These are phyloP conservation scores for Debaryomyces prosopidis DNA, from an alignment of 805 yeast genomes.

Conservation along the genomic window DNA sequence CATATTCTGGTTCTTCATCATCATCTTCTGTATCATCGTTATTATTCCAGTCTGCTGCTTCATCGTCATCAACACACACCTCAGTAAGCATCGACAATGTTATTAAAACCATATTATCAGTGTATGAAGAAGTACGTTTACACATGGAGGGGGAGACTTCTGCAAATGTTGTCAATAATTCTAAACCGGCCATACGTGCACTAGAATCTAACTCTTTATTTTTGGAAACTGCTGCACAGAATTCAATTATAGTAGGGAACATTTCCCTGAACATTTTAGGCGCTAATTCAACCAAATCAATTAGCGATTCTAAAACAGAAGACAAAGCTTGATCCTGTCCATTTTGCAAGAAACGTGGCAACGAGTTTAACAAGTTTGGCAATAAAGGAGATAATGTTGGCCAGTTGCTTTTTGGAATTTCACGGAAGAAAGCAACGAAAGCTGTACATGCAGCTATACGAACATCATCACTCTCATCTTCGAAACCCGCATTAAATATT, in stretches of 20 bases:
- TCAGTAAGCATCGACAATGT: slow-evolving; percentile 88
- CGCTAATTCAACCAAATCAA: slow-evolving; percentile 88
- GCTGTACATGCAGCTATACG: slow-evolving; percentile 91
- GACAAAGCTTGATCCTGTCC: slow-evolving; percentile 83
- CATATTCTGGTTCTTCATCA: slow-evolving; percentile 80
- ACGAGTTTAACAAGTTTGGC: slow-evolving; percentile 80
- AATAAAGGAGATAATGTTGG: slow-evolving; percentile 70
- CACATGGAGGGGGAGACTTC: slow-evolving; percentile 97
- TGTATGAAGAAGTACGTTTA: slow-evolving; percentile 70
- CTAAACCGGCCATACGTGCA: slow-evolving; percentile 85
- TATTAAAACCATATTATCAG: slow-evolving; percentile 67
- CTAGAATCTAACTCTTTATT: slow-evolving; percentile 75
- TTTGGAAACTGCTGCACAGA: slow-evolving; percentile 80
- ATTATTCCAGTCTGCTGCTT: slow-evolving; percentile 84
- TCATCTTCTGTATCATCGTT: slow-evolving; percentile 75
- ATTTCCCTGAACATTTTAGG: slow-evolving; percentile 92
- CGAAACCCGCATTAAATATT: slow-evolving; percentile 78
- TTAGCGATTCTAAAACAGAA: slow-evolving; percentile 82
- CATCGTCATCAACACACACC: slow-evolving; percentile 86
- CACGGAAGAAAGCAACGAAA: slow-evolving; percentile 84
- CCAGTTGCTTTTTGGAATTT: slow-evolving; percentile 80
- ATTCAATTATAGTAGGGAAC: slow-evolving; percentile 85
- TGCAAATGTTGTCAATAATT: slow-evolving; percentile 83
- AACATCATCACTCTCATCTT: slow-evolving; percentile 77
- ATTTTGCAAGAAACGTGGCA: slow-evolving; percentile 77